Conservation (phyloP, 805 yeast species). For the Komagataella pseudopastoris region DNA sequence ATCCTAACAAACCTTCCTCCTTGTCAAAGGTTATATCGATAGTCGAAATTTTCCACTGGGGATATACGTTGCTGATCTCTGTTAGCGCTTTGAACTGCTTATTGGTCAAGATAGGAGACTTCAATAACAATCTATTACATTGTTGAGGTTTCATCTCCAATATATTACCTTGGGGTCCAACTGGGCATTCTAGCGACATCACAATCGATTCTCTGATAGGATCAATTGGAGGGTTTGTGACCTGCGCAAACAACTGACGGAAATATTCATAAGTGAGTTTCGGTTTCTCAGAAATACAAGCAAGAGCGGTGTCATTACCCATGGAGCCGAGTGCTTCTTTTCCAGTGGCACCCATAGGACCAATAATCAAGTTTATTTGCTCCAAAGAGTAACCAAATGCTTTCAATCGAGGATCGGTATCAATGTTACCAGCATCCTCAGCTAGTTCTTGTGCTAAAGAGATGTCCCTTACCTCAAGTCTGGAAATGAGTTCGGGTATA, state of each 20-base stretch:
- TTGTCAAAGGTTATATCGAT: conserved; percentile 86
- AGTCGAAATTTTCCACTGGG: conserved; percentile 71
- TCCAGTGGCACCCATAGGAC: conserved; percentile 87
- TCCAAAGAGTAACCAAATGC: conserved; percentile 94
- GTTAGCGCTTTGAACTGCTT: conserved; percentile 64
- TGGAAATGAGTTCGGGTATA: conserved; percentile 58
- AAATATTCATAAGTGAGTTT: conserved; percentile 84
- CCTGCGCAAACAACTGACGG: conserved; percentile 94
- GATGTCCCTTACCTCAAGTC: conserved; percentile 32
- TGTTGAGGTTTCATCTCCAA: conserved; percentile 87
- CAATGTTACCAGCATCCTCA: conserved; percentile 27
- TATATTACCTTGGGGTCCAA: conserved; percentile 97
- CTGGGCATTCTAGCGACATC: conserved; percentile 92
- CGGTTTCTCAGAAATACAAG: conserved; percentile 91
- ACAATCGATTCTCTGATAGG: conserved; percentile 95
- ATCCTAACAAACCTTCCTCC: conserved; percentile 75
- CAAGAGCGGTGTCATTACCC: conserved; percentile 97
- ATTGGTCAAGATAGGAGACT: conserved; percentile 70
- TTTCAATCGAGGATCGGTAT: conserved; percentile 68
- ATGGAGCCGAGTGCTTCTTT: conserved; percentile 95
- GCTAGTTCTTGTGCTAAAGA: conserved; percentile 12
- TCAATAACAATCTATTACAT: conserved; percentile 76
- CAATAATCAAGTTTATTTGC: conserved; percentile 69
- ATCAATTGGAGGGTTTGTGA: conserved; percentile 96
- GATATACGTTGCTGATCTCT: conserved; percentile 61